phyloP scores from a whole-genome alignment of 306 rosid genomes.

The Gastrolobium villosum region DNA sequence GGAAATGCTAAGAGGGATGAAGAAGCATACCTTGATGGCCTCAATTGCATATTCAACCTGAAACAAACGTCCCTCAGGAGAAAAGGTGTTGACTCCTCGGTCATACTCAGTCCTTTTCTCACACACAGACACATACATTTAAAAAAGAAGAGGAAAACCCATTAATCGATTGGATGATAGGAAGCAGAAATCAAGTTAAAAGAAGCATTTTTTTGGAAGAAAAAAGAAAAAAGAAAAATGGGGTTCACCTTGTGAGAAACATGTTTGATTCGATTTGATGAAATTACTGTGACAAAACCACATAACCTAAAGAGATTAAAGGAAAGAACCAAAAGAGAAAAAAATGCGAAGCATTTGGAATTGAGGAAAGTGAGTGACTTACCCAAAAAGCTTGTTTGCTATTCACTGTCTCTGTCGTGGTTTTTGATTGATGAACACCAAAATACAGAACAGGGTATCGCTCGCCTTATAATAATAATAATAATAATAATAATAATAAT shows the following conservation, averaged over 20 bases:
- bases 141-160: neutral
- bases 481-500: too few relatives aligned
- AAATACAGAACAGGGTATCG: too few relatives aligned
- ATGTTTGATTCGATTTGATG: slow-evolving; percentile 44
- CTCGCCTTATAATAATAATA: too few relatives aligned
- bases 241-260: slow-evolving; percentile 74
- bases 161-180: neutral
- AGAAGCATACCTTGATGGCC: slow-evolving; percentile 68
- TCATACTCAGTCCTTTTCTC: slow-evolving; percentile 75
- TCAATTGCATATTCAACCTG: slow-evolving; percentile 86
- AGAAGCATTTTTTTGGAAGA: neutral
- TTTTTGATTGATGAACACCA: too few relatives aligned
- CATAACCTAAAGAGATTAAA: too few relatives aligned
- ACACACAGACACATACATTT: neutral
- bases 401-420: too few relatives aligned
- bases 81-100: slow-evolving; percentile 80
- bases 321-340: too few relatives aligned
- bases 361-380: too few relatives aligned
- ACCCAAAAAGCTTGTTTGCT: too few relatives aligned
- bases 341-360: too few relatives aligned
- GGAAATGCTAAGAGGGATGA: too few relatives aligned
- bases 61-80: slow-evolving; percentile 80
- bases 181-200: neutral
- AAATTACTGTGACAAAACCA: neutral
- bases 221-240: neutral